These are phyloP conservation scores for Hydrangea macrophylla DNA, from an alignment of 148 eudicot species.

Conservation along the genomic window DNA sequence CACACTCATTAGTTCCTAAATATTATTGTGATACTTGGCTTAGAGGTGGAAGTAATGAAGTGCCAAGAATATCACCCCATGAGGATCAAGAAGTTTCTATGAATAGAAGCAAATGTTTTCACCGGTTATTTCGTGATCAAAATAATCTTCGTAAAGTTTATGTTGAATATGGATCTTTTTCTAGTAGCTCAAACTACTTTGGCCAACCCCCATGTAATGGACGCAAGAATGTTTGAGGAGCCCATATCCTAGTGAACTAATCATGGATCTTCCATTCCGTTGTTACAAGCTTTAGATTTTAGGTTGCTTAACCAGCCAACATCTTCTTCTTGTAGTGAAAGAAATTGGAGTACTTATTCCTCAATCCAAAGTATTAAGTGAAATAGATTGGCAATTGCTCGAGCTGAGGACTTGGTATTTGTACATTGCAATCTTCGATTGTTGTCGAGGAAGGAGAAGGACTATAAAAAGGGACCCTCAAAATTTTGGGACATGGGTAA, in stretches of 20 bases:
- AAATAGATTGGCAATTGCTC: not conserved
- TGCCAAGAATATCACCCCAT: too few species aligned
- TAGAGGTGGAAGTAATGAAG: too few species aligned
- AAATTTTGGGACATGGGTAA: constrained; percentile 8
- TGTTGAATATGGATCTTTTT: constrained; percentile 2
- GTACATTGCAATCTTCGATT: not conserved
- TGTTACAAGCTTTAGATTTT: not conserved
- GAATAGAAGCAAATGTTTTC: too few species aligned
- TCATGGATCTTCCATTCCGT: not conserved
- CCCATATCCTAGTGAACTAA: not conserved
- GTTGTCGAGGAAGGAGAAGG: not conserved
- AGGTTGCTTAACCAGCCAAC: not conserved
- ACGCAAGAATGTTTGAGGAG: constrained; percentile 5
- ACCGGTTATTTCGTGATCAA: not conserved
- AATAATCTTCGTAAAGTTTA: constrained; percentile 6
- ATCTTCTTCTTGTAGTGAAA: constrained; percentile 7
- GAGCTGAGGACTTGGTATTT: not conserved
- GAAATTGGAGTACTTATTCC: not conserved
- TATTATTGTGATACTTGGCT: too few species aligned
- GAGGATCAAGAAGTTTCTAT: too few species aligned
- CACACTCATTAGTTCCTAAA: not conserved
- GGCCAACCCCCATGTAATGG: constrained; percentile 10
- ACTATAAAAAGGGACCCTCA: not conserved
- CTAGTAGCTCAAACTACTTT: constrained; percentile 1
- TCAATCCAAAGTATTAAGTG: not conserved